These are phyloP conservation scores for Irpex sp. DNA, from an alignment of 1,284 basidiomycete genomes.

Conservation along the genomic window DNA sequence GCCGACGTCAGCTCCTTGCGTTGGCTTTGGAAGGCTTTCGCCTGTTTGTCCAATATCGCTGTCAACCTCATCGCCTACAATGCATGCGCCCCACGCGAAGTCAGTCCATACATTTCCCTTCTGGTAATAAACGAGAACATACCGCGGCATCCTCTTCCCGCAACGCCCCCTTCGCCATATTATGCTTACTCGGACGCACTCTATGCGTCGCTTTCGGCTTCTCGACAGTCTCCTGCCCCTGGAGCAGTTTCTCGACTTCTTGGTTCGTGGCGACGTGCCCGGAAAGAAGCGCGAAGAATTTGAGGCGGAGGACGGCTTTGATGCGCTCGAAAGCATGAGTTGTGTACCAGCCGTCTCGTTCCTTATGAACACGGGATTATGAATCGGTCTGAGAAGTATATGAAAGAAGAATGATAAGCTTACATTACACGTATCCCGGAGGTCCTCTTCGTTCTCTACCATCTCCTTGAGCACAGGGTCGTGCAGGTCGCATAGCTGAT, in stretches of 20 bases:
- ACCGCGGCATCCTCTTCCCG: conserved; percentile 77
- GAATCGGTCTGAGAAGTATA: not conserved
- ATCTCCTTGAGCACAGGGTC: conserved; percentile 79
- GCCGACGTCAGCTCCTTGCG: not conserved
- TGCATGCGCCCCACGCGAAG: not conserved
- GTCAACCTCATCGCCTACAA: conserved; percentile 22
- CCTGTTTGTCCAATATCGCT: conserved; percentile 54
- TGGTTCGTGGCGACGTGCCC: conserved; percentile 65
- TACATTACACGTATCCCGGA: conserved; percentile 65
- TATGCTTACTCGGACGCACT: conserved; percentile 64
- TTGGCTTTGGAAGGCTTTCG: conserved; percentile 33
- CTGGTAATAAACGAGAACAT: conserved; percentile 23
- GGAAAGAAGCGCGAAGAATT: conserved; percentile 81
- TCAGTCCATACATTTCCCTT: not conserved
- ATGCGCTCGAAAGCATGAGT: conserved; percentile 72
- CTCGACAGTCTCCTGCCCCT: conserved; percentile 38
- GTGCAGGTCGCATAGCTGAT: conserved; percentile 87
- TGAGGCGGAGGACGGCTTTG: conserved; percentile 79
- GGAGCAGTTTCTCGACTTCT: conserved; percentile 63
- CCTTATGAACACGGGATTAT: conserved; percentile 32
- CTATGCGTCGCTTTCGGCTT: conserved; percentile 36
- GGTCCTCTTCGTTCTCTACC: conserved; percentile 66
- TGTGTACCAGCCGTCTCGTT: conserved; percentile 84
- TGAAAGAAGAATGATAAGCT: not conserved
- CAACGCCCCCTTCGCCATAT: conserved; percentile 79